Evolutionary conservation across 371 early-diverging fungal species (phyloP).

Genomic region (Coemansia linderi): DNA sequence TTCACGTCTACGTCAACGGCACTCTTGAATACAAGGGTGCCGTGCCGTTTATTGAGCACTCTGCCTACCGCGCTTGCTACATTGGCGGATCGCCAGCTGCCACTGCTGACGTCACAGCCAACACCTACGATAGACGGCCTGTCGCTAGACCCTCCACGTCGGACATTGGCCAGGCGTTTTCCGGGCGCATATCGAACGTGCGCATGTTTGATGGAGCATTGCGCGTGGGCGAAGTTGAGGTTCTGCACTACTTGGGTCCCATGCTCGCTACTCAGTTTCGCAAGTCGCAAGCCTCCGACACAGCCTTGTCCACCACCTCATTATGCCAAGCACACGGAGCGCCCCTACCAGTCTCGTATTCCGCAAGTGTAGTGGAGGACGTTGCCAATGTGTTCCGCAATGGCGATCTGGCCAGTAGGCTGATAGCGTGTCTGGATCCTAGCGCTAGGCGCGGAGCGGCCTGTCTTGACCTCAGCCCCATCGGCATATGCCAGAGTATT

Average conservation of each 20-base stretch:
- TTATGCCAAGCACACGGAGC: constrained; percentile 6
- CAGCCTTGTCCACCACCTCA: constrained; percentile 1
- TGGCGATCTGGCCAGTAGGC: constrained; percentile 17
- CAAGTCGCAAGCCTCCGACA: constrained; percentile 19
- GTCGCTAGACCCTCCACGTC: too few relatives aligned
- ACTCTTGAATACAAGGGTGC: constrained; percentile 25
- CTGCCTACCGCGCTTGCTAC: constrained; percentile 19
- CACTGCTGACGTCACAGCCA: background rate
- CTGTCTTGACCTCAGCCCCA: constrained; percentile 34
- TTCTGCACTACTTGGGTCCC: constrained; percentile 33
- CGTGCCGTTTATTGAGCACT: constrained; percentile 29
- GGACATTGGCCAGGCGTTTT: constrained; percentile 1
- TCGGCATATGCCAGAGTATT: constrained; percentile 36
- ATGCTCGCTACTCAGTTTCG: constrained; percentile 25
- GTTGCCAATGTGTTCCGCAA: constrained; percentile 11
- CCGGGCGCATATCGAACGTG: constrained; percentile 20
- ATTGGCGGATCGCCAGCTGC: constrained; percentile 22
- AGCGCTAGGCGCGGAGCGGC: background rate
- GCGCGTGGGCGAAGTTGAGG: constrained; percentile 20
- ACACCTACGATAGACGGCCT: background rate
- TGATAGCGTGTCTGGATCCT: constrained; percentile 21
- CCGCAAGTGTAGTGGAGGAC: constrained; percentile 12
- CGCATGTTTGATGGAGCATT: constrained; percentile 43
- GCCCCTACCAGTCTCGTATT: constrained; percentile 3
- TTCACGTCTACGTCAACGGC: constrained; percentile 31